Percentiles rank a stretch among this genome's conserved stretches.
phyloP scores from a whole-genome alignment of 768 basidiomycete genomes.

The Boletellus ananas region DNA sequence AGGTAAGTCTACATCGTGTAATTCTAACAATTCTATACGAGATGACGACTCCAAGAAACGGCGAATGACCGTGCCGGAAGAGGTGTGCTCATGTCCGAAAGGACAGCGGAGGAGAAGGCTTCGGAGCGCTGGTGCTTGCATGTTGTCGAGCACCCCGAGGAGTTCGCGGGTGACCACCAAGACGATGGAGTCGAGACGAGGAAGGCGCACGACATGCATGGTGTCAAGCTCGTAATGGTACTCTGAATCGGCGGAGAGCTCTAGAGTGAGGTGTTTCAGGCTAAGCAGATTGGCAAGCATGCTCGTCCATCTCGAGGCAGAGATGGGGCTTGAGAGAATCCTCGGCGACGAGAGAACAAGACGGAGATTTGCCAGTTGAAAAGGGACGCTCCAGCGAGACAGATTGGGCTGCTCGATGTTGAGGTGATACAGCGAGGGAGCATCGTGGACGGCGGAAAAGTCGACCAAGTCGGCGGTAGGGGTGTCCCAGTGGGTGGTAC shows the following conservation, averaged over 20 bases:
- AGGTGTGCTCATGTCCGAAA: constrained; percentile 18
- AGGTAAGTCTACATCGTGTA: constrained; percentile 46
- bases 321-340: constrained; percentile 16
- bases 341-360: constrained; percentile 29
- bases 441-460: constrained; percentile 32
- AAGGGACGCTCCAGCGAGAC: constrained; percentile 34
- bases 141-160: constrained; percentile 27
- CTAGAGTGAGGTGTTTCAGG: constrained; percentile 42
- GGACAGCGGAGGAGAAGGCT: constrained; percentile 39
- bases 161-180: constrained; percentile 31
- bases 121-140: constrained; percentile 34
- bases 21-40: constrained; percentile 41
- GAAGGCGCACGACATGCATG: constrained; percentile 15
- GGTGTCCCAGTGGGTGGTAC: constrained; percentile 29
- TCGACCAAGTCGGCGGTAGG: constrained; percentile 18
- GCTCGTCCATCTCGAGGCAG: constrained; percentile 23
- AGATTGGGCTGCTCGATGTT: constrained; percentile 34
- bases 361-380: constrained; percentile 33
- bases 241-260: constrained; percentile 31
- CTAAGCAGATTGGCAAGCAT: constrained; percentile 38
- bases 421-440: constrained; percentile 35
- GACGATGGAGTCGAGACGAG: constrained; percentile 28
- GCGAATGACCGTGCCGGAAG: constrained; percentile 27
- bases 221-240: constrained; percentile 19
- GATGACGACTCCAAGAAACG: constrained; percentile 30